Evolutionary conservation across 2,329 filamentous ascomycete species (phyloP).

Genomic region (Diaporthe longicolla): DNA sequence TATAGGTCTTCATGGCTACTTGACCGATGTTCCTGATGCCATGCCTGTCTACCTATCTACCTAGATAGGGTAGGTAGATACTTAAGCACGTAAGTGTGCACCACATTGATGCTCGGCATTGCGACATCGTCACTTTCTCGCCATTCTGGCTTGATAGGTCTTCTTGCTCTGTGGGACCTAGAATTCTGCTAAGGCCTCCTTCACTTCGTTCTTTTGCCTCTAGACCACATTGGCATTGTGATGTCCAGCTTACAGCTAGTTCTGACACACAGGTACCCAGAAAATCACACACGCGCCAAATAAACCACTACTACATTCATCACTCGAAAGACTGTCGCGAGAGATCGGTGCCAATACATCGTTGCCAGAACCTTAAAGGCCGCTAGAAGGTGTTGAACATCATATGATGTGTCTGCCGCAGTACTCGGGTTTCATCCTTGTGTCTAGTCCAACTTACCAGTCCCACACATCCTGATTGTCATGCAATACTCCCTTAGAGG

Average conservation of each 20-base stretch:
- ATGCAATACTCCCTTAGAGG: not conserved
- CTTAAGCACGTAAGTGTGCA: no score
- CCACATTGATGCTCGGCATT: no score
- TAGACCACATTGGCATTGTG: not conserved
- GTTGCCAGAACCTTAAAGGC: conserved; percentile 4
- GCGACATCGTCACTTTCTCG: no score
- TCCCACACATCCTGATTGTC: not conserved
- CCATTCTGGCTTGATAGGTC: no score
- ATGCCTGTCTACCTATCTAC: no score
- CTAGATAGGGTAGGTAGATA: no score
- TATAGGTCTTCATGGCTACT: no score
- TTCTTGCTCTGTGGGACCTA: no score
- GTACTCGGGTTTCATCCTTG: not conserved
- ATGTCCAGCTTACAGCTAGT: not conserved
- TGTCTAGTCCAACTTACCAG: not conserved
- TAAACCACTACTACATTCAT: not conserved
- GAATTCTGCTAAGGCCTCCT: not conserved
- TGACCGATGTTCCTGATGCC: no score
- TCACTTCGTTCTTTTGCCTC: not conserved
- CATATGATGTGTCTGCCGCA: not conserved
- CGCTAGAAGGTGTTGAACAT: not conserved
- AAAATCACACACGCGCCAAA: not conserved
- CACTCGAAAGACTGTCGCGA: not conserved
- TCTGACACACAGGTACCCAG: not conserved
- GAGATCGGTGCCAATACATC: not conserved